Percentiles rank a stretch among this genome's conserved stretches.
Conservation (phyloP, 148 eudicot species). For the Arbutus unedo region DNA sequence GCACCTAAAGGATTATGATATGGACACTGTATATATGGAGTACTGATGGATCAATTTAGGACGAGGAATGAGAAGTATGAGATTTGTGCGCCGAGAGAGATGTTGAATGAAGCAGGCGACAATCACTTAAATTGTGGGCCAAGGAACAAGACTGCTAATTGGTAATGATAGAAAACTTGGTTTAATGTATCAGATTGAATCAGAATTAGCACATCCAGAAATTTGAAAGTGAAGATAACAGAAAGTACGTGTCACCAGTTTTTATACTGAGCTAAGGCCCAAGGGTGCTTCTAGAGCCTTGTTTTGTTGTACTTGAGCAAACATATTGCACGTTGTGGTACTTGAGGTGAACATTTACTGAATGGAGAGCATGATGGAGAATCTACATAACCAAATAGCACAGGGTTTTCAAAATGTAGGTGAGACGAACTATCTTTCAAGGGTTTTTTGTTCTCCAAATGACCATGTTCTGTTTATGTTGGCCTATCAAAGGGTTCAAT, state of each 20-base stretch:
- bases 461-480: neutral
- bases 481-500: neutral
- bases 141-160: neutral
- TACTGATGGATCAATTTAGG: neutral
- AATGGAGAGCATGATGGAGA: neutral
- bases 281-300: neutral
- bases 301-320: neutral
- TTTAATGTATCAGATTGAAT: too few species aligned
- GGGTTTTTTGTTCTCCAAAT: neutral
- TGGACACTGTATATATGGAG: neutral
- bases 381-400: neutral
- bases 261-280: neutral
- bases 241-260: neutral
- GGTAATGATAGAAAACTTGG: neutral
- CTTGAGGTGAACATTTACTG: neutral
- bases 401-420: neutral
- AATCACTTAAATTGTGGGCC: neutral
- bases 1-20: neutral
- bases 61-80: neutral
- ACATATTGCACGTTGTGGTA: neutral
- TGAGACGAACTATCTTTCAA: neutral
- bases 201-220: neutral
- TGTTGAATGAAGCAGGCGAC: neutral
- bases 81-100: neutral
- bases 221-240: neutral